A percentile compares a stretch with the other conserved stretches of the same genome.
Conservation (phyloP, 169 alveolate species). For the Perkinsus marinus region DNA sequence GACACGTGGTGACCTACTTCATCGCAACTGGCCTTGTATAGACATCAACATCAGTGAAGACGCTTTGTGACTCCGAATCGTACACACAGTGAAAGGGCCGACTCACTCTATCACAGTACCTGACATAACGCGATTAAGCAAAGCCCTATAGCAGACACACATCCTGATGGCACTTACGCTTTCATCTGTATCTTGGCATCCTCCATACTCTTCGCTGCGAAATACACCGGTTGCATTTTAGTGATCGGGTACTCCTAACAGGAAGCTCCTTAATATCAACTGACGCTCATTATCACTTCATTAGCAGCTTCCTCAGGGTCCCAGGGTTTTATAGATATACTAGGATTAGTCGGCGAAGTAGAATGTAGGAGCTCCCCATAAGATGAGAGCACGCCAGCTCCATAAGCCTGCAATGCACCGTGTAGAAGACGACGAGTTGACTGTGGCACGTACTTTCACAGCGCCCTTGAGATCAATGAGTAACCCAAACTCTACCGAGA, state of each 20-base stretch:
- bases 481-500: slow-evolving; percentile 59
- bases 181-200: slow-evolving; percentile 1
- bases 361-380: slow-evolving; percentile 41
- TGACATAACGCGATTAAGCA: neutral
- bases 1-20: neutral
- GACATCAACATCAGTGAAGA: neutral
- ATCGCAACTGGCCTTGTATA: neutral
- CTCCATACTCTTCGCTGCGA: slow-evolving; percentile 15
- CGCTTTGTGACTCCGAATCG: neutral
- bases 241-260: slow-evolving; percentile 43
- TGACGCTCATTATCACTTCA: neutral
- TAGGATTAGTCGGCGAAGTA: slow-evolving; percentile 11
- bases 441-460: slow-evolving; percentile 4
- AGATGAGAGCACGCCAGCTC: slow-evolving; percentile 64
- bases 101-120: neutral
- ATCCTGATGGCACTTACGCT: neutral
- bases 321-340: neutral
- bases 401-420: slow-evolving; percentile 33
- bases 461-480: slow-evolving; percentile 26
- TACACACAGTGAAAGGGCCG: neutral
- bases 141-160: neutral
- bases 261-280: slow-evolving; percentile 14
- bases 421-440: too few species aligned
- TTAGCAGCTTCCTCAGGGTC: neutral
- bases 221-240: slow-evolving; percentile 50